Evolutionary conservation across 495 filamentous ascomycete species (phyloP), one percentile per base, ranked within the genome.

Genomic region (Penicillium malachiteum): DNA sequence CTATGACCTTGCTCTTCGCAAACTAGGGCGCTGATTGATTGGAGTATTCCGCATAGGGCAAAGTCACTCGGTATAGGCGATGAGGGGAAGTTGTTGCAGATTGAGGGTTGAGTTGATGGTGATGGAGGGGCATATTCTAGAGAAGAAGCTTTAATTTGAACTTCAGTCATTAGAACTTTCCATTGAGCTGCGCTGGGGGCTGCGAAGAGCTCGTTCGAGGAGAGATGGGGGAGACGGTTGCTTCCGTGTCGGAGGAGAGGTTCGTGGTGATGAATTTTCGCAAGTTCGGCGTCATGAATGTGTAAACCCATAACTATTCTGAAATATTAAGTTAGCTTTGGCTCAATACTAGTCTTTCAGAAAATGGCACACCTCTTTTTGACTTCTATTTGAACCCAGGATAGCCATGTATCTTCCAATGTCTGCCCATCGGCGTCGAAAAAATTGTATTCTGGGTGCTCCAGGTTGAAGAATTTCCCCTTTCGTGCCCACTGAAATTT

Each of bases 261-360:
- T 30, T 72, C 66, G 26, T 69, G 64, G 35, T 69, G 65, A 21
- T 70, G 63, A 5, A 71, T 47, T 17, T 41, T 55, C 7, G 70
- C 61, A 31, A 71, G 56, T 34, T 68, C 66, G n/a, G 64, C 58
- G 48, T 70, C 65, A 14, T 68, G 65, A 10, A 68, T 66, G 12
- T 64, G 44, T n/a, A 68, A 48, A 1, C 59, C 62, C 2, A 67
- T 21, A 0, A 60, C 61, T 11, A 65, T 57, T 43, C 64, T 57
- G 31, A 12, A 26, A 32, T 13, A 3, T 33, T 34, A 0, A 13
- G 4, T n/a, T 34, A 48, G 32, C 12, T 48, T 32, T 21, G 30
- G 30, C 13, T 34, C 30, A 14, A 16, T 48, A 16, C 1, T 3
- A 37, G n/a, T 10, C 1, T 16, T 14, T 5, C 14, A n/a, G 21